Evolutionary conservation across 345 rosid genomes (phyloP), one percentile per base, ranked within the genome.

Genomic region (Geranium rotundifolium): DNA sequence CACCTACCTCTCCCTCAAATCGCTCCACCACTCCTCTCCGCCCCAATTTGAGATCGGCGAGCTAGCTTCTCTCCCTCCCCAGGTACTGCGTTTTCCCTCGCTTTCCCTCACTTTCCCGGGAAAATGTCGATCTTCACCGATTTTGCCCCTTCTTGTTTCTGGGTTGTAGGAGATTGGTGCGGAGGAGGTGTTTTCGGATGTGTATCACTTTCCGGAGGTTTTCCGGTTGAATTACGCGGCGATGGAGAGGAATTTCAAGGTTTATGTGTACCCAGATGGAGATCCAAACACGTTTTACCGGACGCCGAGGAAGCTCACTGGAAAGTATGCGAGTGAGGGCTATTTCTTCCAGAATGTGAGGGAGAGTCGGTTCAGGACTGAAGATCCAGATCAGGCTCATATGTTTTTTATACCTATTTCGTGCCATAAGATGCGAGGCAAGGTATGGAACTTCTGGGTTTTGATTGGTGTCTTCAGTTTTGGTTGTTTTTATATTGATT

Each of bases 251-350:
- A 71, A 76, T 15, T 92, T 92, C 77, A 90, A 85, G 84, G 82
- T 93, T 62, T 93, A 76, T 64, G 76, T 93, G 7, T 93, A 93
- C 69, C 95, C 99, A 0, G 99, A 93, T 54, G 99, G 99, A 9
- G 99, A 93, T 79, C 90, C 97, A 0, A 81, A 82, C 1, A 88
- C 96, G 0, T 93, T 83, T 58, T 93, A 79, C 61, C 97, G 88
- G 64, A 93, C 99, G 31, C 96, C 99, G 20, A 82, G 97, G 80
- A 93, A 90, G 71, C 71, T 93, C 12, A 93, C 96, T 0, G 97
- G 99, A 0, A 93, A 93, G 71, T 93, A 93, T 58, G 95, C 99
- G 61, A 93, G 99, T 61, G 99, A 93, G 73, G 99, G 99, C n/a
- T 90, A 80, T 74, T 93, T 93, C 75, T 93, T 93, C 70, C 95